These are phyloP conservation scores for Ganoderma boninense DNA, from an alignment of 1,284 basidiomycete species.

Conservation along the genomic window DNA sequence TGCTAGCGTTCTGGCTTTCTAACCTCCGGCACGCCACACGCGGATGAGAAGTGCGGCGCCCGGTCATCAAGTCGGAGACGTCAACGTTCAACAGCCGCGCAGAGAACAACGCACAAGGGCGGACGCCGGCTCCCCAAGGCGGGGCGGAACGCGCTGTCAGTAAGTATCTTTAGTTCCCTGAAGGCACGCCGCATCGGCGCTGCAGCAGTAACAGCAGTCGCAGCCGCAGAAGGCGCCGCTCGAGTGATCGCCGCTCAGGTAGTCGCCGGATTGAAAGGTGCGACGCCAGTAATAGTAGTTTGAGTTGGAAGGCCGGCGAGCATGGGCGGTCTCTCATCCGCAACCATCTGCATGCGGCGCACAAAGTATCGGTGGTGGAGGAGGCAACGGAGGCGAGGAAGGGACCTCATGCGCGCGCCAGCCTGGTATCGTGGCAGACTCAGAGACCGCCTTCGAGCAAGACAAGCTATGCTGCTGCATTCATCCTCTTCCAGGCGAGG, in stretches of 20 bases:
- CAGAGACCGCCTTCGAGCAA: not conserved
- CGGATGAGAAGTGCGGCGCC: not conserved
- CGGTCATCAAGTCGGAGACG: constrained; percentile 1
- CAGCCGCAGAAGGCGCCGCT: not conserved
- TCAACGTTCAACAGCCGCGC: too few relatives aligned
- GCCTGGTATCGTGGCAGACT: too few relatives aligned
- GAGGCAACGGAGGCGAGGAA: not conserved
- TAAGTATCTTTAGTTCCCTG: not conserved
- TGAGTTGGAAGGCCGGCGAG: not conserved
- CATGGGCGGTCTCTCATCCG: not conserved
- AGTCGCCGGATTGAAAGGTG: not conserved
- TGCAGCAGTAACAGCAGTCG: too few relatives aligned
- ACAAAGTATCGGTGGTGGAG: not conserved
- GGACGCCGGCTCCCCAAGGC: not conserved
- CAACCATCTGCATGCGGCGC: too few relatives aligned
- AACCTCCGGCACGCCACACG: not conserved
- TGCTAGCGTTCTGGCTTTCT: too few relatives aligned
- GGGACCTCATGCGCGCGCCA: too few relatives aligned
- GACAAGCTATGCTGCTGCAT: too few relatives aligned
- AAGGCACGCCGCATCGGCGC: too few relatives aligned
- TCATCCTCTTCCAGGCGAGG: not conserved
- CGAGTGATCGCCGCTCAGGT: not conserved
- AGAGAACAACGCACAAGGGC: not conserved
- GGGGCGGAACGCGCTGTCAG: not conserved
- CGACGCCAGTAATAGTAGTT: not conserved